Evolutionary conservation across 306 rosid species (phyloP).

Genomic region (Alnus rubra): DNA sequence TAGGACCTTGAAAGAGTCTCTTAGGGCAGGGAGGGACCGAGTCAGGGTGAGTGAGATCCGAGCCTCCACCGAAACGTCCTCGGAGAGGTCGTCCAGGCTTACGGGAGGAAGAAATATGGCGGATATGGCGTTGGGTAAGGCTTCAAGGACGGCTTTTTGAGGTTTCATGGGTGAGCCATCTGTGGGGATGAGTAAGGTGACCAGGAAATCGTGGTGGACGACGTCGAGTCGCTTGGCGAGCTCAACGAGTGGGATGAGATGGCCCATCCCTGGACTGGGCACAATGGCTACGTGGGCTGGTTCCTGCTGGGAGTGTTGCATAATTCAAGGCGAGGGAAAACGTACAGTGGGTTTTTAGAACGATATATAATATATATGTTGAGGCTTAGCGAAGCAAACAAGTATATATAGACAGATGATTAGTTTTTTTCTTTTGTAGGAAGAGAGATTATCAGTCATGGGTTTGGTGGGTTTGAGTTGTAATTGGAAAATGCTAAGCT

Average conservation of each 20-base stretch:
- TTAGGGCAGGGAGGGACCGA: slow-evolving; percentile 24
- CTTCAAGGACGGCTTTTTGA: slow-evolving; percentile 20
- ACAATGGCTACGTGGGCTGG: slow-evolving; percentile 22
- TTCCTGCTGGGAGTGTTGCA: not conserved
- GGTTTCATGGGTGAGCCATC: slow-evolving; percentile 25
- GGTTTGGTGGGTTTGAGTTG: too few relatives aligned
- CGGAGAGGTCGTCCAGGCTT: slow-evolving; percentile 17
- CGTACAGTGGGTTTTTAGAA: too few relatives aligned
- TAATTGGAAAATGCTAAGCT: too few relatives aligned
- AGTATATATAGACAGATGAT: too few relatives aligned
- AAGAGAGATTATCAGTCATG: too few relatives aligned
- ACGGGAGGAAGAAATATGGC: slow-evolving; percentile 26
- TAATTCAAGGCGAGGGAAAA: too few relatives aligned
- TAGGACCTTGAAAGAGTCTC: slow-evolving; percentile 10
- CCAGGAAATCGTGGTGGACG: slow-evolving; percentile 15
- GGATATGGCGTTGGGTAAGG: slow-evolving; percentile 25
- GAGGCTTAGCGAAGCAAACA: too few relatives aligned
- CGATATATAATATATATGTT: too few relatives aligned
- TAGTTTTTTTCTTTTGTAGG: too few relatives aligned
- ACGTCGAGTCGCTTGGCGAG: slow-evolving; percentile 30
- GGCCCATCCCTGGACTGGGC: slow-evolving; percentile 37
- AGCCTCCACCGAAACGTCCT: not conserved
- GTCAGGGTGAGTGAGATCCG: slow-evolving; percentile 23
- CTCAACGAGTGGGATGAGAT: slow-evolving; percentile 29
- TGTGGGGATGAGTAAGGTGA: slow-evolving; percentile 29